Evolutionary conservation across 306 rosid species (phyloP), one percentile per base, ranked within the genome.

Genomic region (Vigna mungo): DNA sequence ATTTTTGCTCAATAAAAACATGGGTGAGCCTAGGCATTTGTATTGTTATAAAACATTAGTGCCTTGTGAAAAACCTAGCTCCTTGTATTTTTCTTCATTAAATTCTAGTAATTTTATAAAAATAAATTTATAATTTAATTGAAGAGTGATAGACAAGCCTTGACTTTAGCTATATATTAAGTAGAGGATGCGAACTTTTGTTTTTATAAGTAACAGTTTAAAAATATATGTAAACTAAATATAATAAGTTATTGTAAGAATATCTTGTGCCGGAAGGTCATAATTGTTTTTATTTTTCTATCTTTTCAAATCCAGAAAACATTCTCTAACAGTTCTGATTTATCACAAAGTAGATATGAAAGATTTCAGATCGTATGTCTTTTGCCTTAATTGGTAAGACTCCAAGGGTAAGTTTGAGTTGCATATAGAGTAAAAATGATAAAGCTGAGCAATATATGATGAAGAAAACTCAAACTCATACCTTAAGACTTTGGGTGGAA

Each of bases 361-460:
- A 39, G 62, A 76, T 71, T 72, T 66, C 62, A 68, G 43, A 49
- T 69, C 41, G 23, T 60, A 14, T 70, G 17, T 78, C 49, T 74
- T 54, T 20, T 32, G 79, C 46, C 51, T 39, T 60, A 62, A 30
- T 30, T 30, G 34, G 34, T 30, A 30, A 30, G 4, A 30, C 4
- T 30, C 34, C 34, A 3, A 30, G 34, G 4, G 34, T 30, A 30
- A 30, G 34, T 3, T 30, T 30, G 34, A 30, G 5, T 30, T 3
- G 4, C 4, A 30, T 4, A 30, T 30, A 0, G 4, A 30, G 34
- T 30, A 30, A 30, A 30, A 30, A 30, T 30, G 4, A 30, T 30
- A 30, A 30, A 30, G 34, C 5, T 4, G 34, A 30, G 34, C 34
- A 30, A 30, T 4, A 30, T 30, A 30, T 30, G 34, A 30, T 30